Evolutionary conservation across 1,139 yeast genomes (phyloP).

Genomic region (Tardiomyces depauwii): DNA sequence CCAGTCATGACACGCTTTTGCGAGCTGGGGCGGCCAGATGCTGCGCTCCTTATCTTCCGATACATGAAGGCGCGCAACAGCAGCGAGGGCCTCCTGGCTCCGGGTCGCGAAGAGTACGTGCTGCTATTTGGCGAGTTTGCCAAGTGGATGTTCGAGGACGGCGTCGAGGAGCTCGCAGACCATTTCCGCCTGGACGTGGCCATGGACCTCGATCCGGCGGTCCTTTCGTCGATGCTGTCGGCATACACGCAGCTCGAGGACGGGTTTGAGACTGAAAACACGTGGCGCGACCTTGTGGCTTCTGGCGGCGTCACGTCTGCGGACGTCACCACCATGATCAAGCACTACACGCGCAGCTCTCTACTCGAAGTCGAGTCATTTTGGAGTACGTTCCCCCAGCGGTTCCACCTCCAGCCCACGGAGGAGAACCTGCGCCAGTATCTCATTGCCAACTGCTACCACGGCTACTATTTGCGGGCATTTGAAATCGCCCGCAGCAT

Average conservation of each 20-base stretch:
- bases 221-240: conserved; percentile 53
- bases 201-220: conserved; percentile 44
- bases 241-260: conserved; percentile 59
- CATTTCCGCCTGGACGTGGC: conserved; percentile 54
- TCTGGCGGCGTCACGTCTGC: conserved; percentile 48
- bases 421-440: conserved; percentile 50
- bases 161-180: conserved; percentile 56
- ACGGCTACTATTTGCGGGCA: conserved; percentile 52
- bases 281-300: conserved; percentile 49
- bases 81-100: conserved; percentile 52
- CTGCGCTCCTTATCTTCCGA: conserved; percentile 54
- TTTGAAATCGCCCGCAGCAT: conserved; percentile 40
- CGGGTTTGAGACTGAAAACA: conserved; percentile 45
- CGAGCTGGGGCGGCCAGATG: conserved; percentile 45
- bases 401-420: conserved; percentile 43
- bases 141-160: conserved; percentile 46
- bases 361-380: conserved; percentile 49
- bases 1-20: conserved; percentile 55
- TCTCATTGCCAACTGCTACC: conserved; percentile 63
- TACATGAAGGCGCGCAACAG: conserved; percentile 48
- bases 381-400: conserved; percentile 48
- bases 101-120: conserved; percentile 50
- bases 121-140: conserved; percentile 56
- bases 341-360: conserved; percentile 47
- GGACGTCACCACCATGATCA: conserved; percentile 62